phyloP scores from a whole-genome alignment of 306 rosid species.

The Leucaena leucocephala region DNA sequence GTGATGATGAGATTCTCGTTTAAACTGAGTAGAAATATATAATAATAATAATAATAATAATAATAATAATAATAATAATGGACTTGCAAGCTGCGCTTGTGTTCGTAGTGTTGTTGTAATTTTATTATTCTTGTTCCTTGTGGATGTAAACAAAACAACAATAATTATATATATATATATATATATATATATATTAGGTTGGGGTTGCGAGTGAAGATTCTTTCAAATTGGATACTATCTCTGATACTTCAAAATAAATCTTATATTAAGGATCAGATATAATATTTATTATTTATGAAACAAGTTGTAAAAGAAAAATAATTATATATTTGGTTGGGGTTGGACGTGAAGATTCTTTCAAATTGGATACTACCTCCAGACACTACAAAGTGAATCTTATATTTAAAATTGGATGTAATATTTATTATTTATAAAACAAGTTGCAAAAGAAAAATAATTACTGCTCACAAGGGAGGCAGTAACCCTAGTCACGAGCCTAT shows the following conservation, averaged over 20 bases:
- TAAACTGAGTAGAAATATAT: neutral
- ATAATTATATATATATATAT: neutral
- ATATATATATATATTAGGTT: fast-evolving
- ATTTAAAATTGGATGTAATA: too few relatives aligned
- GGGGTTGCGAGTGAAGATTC: neutral
- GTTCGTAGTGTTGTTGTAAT: neutral
- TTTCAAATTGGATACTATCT: neutral
- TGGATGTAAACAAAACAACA: neutral
- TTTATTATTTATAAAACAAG: neutral
- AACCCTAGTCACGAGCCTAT: neutral
- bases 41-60: neutral
- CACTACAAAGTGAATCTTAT: too few relatives aligned
- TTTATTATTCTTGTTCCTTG: neutral
- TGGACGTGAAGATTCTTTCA: neutral
- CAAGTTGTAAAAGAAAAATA: too few relatives aligned
- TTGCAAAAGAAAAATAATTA: neutral
- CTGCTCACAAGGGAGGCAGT: neutral
- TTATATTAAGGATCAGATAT: too few relatives aligned
- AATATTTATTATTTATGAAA: neutral
- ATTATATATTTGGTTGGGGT: neutral
- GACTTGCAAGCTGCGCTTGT: neutral
- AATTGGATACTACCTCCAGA: neutral
- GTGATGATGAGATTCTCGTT: neutral
- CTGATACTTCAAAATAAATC: too few relatives aligned
- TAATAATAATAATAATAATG: too few relatives aligned